phyloP scores from a whole-genome alignment of 148 eudicot genomes.

The Fagopyrum homotropicum region DNA sequence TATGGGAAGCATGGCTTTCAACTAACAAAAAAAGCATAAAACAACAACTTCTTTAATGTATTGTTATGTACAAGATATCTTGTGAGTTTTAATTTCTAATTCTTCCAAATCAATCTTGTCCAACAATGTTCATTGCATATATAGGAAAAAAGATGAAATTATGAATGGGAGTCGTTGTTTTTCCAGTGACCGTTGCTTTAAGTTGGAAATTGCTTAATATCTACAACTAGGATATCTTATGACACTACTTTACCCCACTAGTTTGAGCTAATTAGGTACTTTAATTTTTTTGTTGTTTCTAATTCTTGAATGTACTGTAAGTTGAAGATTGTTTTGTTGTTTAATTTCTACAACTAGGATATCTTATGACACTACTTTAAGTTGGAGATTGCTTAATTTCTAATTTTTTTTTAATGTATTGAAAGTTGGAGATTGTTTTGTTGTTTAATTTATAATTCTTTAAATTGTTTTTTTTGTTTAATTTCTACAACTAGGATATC shows the following conservation, averaged over 20 bases:
- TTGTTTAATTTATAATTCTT: too few relatives aligned
- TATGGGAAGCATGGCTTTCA: not conserved
- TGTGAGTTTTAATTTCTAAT: not conserved
- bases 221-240: too few relatives aligned
- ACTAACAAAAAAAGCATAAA: not conserved
- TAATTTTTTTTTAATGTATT: too few relatives aligned
- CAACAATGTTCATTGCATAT: not conserved
- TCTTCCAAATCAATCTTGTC: not conserved
- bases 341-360: not conserved
- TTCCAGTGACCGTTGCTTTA: too few relatives aligned
- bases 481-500: not conserved
- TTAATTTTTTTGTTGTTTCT: too few relatives aligned
- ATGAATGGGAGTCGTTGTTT: too few relatives aligned
- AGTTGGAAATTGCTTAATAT: too few relatives aligned
- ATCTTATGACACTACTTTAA: not conserved
- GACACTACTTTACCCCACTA: too few relatives aligned
- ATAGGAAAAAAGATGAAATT: not conserved
- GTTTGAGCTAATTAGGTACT: too few relatives aligned
- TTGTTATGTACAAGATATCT: not conserved
- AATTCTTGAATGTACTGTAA: too few relatives aligned
- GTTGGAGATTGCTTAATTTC: too few relatives aligned
- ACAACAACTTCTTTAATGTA: not conserved
- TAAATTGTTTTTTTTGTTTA: not conserved
- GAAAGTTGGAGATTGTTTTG: constrained; percentile 21
- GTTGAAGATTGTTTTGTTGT: too few relatives aligned